Percentiles rank a stretch among this genome's conserved stretches.
Conservation (phyloP, 176 grass and related monocot genomes). For the Eleusine indica region DNA sequence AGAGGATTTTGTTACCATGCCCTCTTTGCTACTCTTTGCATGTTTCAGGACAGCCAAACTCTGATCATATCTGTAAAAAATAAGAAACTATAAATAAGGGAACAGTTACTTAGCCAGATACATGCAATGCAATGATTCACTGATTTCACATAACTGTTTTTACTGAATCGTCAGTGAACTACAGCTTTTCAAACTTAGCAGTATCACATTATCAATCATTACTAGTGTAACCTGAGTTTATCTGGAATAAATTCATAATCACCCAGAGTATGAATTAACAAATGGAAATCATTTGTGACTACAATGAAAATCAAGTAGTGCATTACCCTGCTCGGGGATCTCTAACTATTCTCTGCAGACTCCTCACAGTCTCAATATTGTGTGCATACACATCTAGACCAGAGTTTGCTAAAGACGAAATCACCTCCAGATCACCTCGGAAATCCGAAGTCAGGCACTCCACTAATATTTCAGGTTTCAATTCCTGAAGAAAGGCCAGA, state of each 20-base stretch:
- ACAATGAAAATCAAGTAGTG: background rate
- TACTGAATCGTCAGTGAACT: background rate
- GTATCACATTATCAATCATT: background rate
- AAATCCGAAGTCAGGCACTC: conserved; percentile 93
- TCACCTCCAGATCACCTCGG: conserved; percentile 71
- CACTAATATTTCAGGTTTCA: conserved; percentile 84
- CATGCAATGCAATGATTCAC: background rate
- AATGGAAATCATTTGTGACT: too few species aligned
- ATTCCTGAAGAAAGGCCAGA: conserved; percentile 48
- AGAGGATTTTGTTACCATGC: conserved; percentile 86
- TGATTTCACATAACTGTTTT: background rate
- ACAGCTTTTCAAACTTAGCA: background rate
- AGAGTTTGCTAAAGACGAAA: conserved; percentile 69
- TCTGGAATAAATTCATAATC: too few species aligned
- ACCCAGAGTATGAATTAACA: too few species aligned
- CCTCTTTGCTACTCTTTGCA: conserved; percentile 69
- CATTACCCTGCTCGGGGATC: conserved; percentile 89
- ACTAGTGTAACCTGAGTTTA: background rate
- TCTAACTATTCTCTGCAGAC: conserved; percentile 82
- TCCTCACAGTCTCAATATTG: conserved; percentile 90
- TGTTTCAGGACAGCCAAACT: conserved; percentile 79
- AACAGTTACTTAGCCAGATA: background rate
- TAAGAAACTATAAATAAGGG: background rate
- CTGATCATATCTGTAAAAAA: conserved; percentile 64
- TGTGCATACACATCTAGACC: conserved; percentile 90